A percentile compares a stretch with the other conserved stretches of the same genome.
These are phyloP conservation scores for Rhizomucor pusillus DNA, from an alignment of 371 early-diverging fungal genomes.

Conservation along the genomic window DNA sequence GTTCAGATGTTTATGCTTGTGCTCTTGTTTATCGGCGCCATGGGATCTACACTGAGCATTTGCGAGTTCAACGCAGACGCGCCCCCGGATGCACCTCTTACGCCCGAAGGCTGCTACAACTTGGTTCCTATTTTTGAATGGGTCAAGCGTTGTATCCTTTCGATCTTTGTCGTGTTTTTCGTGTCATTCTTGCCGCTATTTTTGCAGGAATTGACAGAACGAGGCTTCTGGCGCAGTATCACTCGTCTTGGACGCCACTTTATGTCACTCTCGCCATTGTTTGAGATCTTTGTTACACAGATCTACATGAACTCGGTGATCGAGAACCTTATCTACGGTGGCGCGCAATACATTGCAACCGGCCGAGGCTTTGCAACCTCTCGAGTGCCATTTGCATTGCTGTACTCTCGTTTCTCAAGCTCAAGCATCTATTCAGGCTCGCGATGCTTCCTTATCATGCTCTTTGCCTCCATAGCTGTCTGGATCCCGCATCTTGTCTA, in stretches of 20 bases:
- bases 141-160: constrained; percentile 80
- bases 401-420: constrained; percentile 79
- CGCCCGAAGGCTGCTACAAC: constrained; percentile 68
- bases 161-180: constrained; percentile 77
- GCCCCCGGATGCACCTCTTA: constrained; percentile 42
- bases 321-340: constrained; percentile 80
- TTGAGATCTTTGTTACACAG: constrained; percentile 90
- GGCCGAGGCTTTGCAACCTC: constrained; percentile 93
- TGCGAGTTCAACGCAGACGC: constrained; percentile 53
- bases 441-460: constrained; percentile 66
- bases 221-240: constrained; percentile 74
- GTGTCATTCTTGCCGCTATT: constrained; percentile 86
- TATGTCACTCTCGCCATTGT: constrained; percentile 80
- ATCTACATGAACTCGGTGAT: constrained; percentile 83
- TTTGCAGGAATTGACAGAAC: constrained; percentile 83
- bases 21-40: constrained; percentile 70
- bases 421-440: constrained; percentile 81
- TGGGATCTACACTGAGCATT: constrained; percentile 61
- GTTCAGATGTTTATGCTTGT: constrained; percentile 84
- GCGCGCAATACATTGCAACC: constrained; percentile 86
- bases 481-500: constrained; percentile 77
- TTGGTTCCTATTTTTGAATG: constrained; percentile 76
- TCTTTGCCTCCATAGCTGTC: constrained; percentile 71
- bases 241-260: constrained; percentile 81
- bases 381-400: constrained; percentile 71